Evolutionary conservation across 495 filamentous ascomycete genomes (phyloP).

Genomic region (Penicillium lagena): DNA sequence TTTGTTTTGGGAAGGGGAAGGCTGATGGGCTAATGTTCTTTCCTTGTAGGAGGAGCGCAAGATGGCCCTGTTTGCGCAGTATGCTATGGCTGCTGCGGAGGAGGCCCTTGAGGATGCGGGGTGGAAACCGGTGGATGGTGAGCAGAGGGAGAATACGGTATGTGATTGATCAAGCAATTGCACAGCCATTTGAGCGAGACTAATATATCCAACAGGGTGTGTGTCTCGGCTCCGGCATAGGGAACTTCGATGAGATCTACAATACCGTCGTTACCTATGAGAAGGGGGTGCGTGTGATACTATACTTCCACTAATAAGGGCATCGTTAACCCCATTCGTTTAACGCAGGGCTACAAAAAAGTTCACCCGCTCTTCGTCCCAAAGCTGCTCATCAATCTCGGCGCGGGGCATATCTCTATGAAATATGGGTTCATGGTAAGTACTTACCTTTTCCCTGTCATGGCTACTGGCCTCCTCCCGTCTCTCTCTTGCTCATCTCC

Average conservation of each 20-base stretch:
- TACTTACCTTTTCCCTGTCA: neutral
- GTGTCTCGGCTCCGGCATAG: slow-evolving; percentile 93
- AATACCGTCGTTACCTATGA: slow-evolving; percentile 71
- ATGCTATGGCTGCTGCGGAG: slow-evolving; percentile 78
- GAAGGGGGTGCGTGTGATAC: slow-evolving; percentile 51
- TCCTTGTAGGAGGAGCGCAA: slow-evolving; percentile 59
- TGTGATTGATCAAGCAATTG: neutral
- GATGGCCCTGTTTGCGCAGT: slow-evolving; percentile 90
- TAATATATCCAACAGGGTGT: slow-evolving; percentile 51
- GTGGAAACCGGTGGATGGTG: slow-evolving; percentile 59
- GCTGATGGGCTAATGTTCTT: slow-evolving; percentile 3
- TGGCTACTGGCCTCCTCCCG: neutral
- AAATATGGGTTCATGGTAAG: slow-evolving; percentile 72
- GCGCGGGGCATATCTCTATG: slow-evolving; percentile 91
- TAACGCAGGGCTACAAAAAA: slow-evolving; percentile 72
- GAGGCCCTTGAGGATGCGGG: slow-evolving; percentile 82
- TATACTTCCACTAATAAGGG: neutral
- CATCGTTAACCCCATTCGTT: neutral
- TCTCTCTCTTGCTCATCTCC: neutral
- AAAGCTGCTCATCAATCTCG: slow-evolving; percentile 86
- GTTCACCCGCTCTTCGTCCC: slow-evolving; percentile 91
- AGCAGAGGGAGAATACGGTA: slow-evolving; percentile 65
- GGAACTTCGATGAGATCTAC: slow-evolving; percentile 86
- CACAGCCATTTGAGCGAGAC: neutral
- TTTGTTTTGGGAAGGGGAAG: neutral